phyloP scores from a whole-genome alignment of 2,329 filamentous ascomycete genomes.

The Bipolaris bicolor region DNA sequence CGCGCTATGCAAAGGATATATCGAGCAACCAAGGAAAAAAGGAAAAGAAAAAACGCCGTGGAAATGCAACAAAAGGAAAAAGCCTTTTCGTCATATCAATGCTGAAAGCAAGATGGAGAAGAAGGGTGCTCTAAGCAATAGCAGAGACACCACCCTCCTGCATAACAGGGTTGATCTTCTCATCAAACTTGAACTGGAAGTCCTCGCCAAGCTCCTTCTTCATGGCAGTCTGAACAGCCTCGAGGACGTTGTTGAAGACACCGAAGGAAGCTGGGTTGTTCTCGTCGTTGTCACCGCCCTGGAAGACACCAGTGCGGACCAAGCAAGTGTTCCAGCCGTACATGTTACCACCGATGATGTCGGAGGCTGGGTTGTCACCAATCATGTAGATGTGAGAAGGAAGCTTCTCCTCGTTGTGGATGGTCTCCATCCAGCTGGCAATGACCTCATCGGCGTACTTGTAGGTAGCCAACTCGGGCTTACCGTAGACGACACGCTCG shows the following conservation, averaged over 20 bases:
- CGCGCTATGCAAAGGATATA: slow-evolving; percentile 18
- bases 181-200: slow-evolving; percentile 75
- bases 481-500: slow-evolving; percentile 77
- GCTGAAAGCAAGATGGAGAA: not conserved
- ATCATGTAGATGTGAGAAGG: slow-evolving; percentile 78
- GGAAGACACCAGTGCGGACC: slow-evolving; percentile 78
- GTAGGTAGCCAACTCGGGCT: slow-evolving; percentile 77
- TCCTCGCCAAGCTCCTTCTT: slow-evolving; percentile 74
- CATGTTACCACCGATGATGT: slow-evolving; percentile 79
- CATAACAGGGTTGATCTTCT: slow-evolving; percentile 71
- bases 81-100: not conserved
- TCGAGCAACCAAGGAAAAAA: slow-evolving; percentile 4
- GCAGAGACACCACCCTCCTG: slow-evolving; percentile 61
- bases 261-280: slow-evolving; percentile 79
- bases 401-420: slow-evolving; percentile 73
- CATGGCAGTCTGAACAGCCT: slow-evolving; percentile 71
- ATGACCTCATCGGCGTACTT: slow-evolving; percentile 79
- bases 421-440: slow-evolving; percentile 74
- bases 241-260: slow-evolving; percentile 74
- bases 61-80: slow-evolving; percentile 12
- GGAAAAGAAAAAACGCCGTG: slow-evolving; percentile 6
- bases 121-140: slow-evolving; percentile 54
- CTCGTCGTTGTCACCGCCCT: slow-evolving; percentile 76
- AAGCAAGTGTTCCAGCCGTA: slow-evolving; percentile 83
- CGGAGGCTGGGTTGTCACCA: slow-evolving; percentile 75